Evolutionary conservation across 257 asterid genomes (phyloP), one percentile per base, ranked within the genome.

Genomic region (Jasminum sambac): DNA sequence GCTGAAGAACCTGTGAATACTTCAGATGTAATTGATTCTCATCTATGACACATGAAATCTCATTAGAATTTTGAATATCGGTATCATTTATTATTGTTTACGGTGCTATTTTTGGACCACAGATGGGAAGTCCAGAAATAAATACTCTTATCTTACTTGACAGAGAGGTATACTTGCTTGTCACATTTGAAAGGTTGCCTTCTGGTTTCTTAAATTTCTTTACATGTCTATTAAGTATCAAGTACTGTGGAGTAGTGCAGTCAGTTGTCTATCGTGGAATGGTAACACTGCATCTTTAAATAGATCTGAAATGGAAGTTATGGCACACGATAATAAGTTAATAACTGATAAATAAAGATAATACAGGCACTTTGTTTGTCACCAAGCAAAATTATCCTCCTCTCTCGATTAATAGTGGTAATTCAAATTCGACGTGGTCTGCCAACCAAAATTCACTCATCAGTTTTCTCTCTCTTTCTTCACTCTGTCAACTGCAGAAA

Each of bases 81-180:
- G 39, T 66, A 62, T 42, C 46, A 19, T 61, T 41, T 40, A 14
- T 23, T 60, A 19, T 57, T 68, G 34, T 55, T 76, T 78, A 74
- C 38, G 42, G 26, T 74, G 34, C 58, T n/a, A 17, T 69, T 63
- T 64, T 67, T 62, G 21, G 25, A 64, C 66, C 52, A 74, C 92
- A 95, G 99, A 72, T 78, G 79, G 87, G 81, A 76, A 66, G 88
- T 85, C 98, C 99, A 52, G 98, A 91, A 79, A 89, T 95, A 75
- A 83, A 85, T 72, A 95, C 99, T 63, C 86, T 95, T 72, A 84
- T 95, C 72, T 95, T 95, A 79, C 83, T 95, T 26, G 99, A 95
- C 74, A 82, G 99, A 85, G 99, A 91, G 96, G 98, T 91, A 85
- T 3, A 25, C 59, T 52, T 66, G 46, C 57, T 63, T 55, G 19